Conservation (phyloP, 371 early-diverging fungal species). For the Encephalitozoon hellem region DNA sequence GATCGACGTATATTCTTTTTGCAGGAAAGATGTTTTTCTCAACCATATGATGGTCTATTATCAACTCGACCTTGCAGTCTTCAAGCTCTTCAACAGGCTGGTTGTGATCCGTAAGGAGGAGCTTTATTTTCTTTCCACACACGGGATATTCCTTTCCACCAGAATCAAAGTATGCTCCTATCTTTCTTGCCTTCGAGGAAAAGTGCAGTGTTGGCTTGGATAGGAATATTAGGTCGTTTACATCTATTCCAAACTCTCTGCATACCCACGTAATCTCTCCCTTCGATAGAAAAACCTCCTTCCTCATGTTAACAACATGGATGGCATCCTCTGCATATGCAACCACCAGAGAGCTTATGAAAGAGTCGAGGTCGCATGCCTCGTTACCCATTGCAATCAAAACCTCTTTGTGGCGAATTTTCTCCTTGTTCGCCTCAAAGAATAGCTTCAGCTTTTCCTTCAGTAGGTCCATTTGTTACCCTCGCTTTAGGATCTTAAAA, state of each 20-base stretch:
- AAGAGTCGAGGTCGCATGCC: constrained; percentile 60
- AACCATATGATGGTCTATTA: constrained; percentile 53
- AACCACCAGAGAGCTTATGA: constrained; percentile 56
- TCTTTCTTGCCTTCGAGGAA: constrained; percentile 1
- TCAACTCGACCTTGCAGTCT: constrained; percentile 29
- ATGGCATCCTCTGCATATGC: constrained; percentile 48
- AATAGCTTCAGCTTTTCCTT: constrained; percentile 30
- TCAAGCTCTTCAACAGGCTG: constrained; percentile 41
- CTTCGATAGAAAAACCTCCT: constrained; percentile 54
- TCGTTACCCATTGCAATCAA: constrained; percentile 55
- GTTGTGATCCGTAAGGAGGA: constrained; percentile 50
- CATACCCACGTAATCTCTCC: constrained; percentile 53
- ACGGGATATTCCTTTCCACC: constrained; percentile 2
- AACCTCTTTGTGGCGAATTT: constrained; percentile 22
- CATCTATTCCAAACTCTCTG: constrained; percentile 35
- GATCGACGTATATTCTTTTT: constrained; percentile 46
- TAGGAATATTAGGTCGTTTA: constrained; percentile 56
- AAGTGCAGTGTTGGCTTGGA: constrained; percentile 33
- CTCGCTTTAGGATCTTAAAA: background rate
- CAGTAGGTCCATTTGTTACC: constrained; percentile 12
- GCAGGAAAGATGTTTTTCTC: background rate
- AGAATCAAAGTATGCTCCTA: constrained; percentile 28
- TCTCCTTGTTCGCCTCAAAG: constrained; percentile 19
- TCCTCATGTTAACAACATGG: constrained; percentile 56
- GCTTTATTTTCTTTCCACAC: constrained; percentile 32